Percentiles rank a stretch among this genome's conserved stretches.
Evolutionary conservation across 73 alveolate genomes (phyloP).

Genomic region (Stentor roeselii): DNA sequence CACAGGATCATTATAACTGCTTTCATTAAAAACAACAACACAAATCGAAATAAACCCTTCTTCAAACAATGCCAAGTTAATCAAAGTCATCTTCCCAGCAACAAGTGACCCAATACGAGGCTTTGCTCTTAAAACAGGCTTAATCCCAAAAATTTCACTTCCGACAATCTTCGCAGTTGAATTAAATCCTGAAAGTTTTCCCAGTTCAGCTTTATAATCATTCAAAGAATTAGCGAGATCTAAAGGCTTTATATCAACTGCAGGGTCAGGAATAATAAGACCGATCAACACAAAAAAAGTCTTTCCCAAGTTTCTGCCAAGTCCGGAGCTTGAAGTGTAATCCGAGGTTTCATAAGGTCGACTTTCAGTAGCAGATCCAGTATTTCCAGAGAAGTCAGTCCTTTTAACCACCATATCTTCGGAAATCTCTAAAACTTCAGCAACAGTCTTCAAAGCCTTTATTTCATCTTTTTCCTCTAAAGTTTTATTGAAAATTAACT

Average conservation of each 20-base stretch:
- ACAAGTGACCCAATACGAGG: constrained; percentile 4
- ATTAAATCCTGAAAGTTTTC: background rate
- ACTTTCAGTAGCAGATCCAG: background rate
- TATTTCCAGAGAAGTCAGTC: constrained; percentile 5
- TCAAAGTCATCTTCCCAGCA: background rate
- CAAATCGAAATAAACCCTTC: background rate
- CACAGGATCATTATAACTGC: background rate
- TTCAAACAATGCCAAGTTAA: background rate
- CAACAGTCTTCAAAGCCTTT: background rate
- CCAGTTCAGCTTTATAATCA: background rate
- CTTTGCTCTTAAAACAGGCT: constrained; percentile 20
- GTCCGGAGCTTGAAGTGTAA: background rate
- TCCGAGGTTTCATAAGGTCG: background rate
- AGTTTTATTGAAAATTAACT: background rate
- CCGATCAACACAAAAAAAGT: background rate
- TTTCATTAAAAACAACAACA: background rate
- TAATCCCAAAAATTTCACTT: constrained; percentile 5
- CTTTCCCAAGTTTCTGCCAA: background rate
- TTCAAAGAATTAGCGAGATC: constrained; percentile 5
- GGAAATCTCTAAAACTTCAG: background rate
- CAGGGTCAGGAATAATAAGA: constrained; percentile 8
- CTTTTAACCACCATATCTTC: background rate
- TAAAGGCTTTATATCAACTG: background rate
- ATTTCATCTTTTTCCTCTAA: background rate
- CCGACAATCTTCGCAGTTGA: background rate